Evolutionary conservation across 2,329 filamentous ascomycete species (phyloP), one percentile per base, ranked within the genome.

Genomic region (Exserohilum rostratum): DNA sequence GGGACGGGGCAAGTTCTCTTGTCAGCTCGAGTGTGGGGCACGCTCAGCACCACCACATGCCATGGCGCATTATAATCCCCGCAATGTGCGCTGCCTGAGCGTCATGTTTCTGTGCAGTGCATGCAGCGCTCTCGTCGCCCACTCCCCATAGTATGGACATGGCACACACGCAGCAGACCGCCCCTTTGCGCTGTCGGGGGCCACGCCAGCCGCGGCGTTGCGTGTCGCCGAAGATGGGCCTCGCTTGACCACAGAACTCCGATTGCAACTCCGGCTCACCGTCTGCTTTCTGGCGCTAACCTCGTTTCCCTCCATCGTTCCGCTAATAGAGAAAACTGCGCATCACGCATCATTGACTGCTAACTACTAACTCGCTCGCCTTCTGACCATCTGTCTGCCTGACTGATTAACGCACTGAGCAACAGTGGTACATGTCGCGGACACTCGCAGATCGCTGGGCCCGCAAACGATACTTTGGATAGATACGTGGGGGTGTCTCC

Each of bases 361-460:
- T 25, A 25, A 25, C 22, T 25, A 25, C 22, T 25, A 25, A 25
- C 22, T 25, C 22, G 22, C 7, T 25, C 31, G 6, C 20, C 22
- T 13, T 15, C 47, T 48, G 45, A 39, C 15, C 25, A 11, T 17
- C 52, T 54, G 7, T 31, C 46, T 31, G 27, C 38, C 40, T 10
- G 15, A 37, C 40, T 5, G 33, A 33, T 40, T 43, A 35, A 34
- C 43, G 45, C 44, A 15, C 13, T 11, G 13, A 43, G n/a, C 27
- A 50, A 15, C 55, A 47, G 69, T 68, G 62, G 72, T 82, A 77
- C 73, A 85, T 85, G 82, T 81, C 72, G 77, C 80, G 82, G 63
- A 68, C 82, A 68, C 78, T 80, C 61, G 82, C 78, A 66, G 83
- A 79, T 71, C 76, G 77, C 65, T 79, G 77, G 77, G 77, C 77